Percentiles rank a stretch among this genome's conserved stretches.
Evolutionary conservation across 106 monocot genomes (phyloP).

Genomic region (Xerophyta viscosa): DNA sequence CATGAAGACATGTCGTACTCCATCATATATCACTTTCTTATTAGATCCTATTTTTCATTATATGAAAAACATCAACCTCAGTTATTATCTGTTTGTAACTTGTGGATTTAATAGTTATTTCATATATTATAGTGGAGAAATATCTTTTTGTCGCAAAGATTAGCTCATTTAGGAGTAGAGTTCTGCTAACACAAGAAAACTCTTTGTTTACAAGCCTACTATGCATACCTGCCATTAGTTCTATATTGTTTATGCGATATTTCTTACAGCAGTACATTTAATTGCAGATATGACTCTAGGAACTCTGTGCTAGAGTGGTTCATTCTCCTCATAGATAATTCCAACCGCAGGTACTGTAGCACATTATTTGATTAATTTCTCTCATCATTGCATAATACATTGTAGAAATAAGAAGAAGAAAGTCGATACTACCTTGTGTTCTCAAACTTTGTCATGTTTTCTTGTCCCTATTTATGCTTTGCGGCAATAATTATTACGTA

Average conservation of each 20-base stretch:
- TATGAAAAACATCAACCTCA: too few species aligned
- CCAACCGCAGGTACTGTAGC: conserved; percentile 68
- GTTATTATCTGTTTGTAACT: too few species aligned
- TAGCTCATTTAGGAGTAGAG: too few species aligned
- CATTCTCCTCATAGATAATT: conserved; percentile 87
- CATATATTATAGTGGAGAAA: too few species aligned
- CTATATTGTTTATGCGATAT: neutral
- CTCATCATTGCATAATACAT: neutral
- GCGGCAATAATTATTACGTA: neutral
- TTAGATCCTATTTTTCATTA: too few species aligned
- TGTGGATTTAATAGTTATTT: too few species aligned
- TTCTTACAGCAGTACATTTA: neutral
- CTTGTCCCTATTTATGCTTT: neutral
- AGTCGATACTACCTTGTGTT: neutral
- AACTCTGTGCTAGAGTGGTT: conserved; percentile 91
- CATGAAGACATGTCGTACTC: too few species aligned
- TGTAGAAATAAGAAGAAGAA: too few species aligned
- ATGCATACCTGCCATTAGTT: neutral
- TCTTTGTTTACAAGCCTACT: neutral
- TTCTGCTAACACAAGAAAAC: too few species aligned
- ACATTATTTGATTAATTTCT: neutral
- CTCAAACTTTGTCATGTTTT: neutral
- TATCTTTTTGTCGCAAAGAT: too few species aligned
- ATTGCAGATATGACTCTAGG: conserved; percentile 73
- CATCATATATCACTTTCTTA: too few species aligned